Conservation (phyloP, 345 rosid species). For the Sapria himalayana region DNA sequence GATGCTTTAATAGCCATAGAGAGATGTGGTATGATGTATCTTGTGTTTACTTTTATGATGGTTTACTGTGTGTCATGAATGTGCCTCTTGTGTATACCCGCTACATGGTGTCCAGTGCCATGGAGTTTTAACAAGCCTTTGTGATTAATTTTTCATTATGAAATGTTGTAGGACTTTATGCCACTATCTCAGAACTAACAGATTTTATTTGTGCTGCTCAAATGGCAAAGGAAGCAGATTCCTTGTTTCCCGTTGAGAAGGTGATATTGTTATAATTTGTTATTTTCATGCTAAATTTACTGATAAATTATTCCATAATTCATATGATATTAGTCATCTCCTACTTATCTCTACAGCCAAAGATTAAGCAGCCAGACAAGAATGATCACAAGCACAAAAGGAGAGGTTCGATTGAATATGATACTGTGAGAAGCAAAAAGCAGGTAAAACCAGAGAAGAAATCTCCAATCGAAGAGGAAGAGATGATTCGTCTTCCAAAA, state of each 20-base stretch:
- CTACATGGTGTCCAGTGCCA: too few relatives aligned
- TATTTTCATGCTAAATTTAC: background rate
- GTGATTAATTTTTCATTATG: too few relatives aligned
- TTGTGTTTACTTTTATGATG: too few relatives aligned
- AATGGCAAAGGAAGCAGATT: constrained; percentile 35
- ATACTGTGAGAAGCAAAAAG: constrained; percentile 14
- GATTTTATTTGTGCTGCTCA: constrained; percentile 79
- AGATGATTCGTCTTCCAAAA: constrained; percentile 42
- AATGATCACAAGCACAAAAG: constrained; percentile 20
- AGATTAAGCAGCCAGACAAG: constrained; percentile 9
- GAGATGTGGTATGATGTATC: constrained; percentile 92
- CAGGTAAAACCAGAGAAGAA: constrained; percentile 12
- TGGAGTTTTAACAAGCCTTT: too few relatives aligned
- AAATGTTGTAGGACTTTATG: constrained; percentile 31
- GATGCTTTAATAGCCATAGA: constrained; percentile 59
- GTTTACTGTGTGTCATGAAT: too few relatives aligned
- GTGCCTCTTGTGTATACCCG: too few relatives aligned
- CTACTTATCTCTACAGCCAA: constrained; percentile 17
- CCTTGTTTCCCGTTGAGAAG: background rate
- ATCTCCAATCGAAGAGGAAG: constrained; percentile 17
- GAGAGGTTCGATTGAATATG: constrained; percentile 21
- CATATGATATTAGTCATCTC: constrained; percentile 1
- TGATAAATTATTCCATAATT: background rate
- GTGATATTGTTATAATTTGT: background rate
- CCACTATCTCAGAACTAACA: constrained; percentile 34